Evolutionary conservation across 2,329 filamentous ascomycete species (phyloP), one percentile per base, ranked within the genome.

Genomic region (Fusarium abutilonis): DNA sequence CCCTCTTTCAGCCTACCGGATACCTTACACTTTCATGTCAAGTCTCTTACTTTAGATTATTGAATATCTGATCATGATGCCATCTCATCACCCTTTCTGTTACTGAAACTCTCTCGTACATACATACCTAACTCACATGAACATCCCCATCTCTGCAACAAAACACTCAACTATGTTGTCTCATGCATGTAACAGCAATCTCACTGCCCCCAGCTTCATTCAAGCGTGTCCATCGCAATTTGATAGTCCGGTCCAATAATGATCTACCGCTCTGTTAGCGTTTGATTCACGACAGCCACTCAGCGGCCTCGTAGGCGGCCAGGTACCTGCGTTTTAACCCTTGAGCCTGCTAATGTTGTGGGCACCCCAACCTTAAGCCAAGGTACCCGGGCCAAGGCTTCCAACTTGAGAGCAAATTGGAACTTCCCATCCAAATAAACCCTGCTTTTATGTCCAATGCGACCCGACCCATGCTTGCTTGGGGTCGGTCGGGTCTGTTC

Each of bases 181-280:
- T 64, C 64, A 67, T 62, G 61, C 54, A 51, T 63, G 66, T 56
- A 65, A 65, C 48, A 68, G 64, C 64, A 70, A 70, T 70, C 68
- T 70, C 64, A 64, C 53, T 52, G 38, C 52, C 62, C 61, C 68
- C 49, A 52, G 66, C 63, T 39, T 64, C 64, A 19, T 52, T 60
- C 23, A 26, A 26, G 23, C 23, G 23, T 26, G 23, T 26, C 23
- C 23, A 60, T 68, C 47, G 63, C 60, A 70, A 70, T 70, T 63
- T 68, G 52, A 48, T 36, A 19, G 31, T n/a, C 29, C 35, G 19
- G 51, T 26, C 68, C 68, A 70, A 70, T 70, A 41, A 64, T 21
- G 32, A 41, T 17, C 19, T 14, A 19, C 8, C 34, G 23, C 41
- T 17, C 21, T 45, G 45, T 51, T 68, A 61, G 52, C 49, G 56